Evolutionary conservation across 75 land plant genomes (phyloP), one percentile per base, ranked within the genome.

Genomic region (Pinus albicaulis): DNA sequence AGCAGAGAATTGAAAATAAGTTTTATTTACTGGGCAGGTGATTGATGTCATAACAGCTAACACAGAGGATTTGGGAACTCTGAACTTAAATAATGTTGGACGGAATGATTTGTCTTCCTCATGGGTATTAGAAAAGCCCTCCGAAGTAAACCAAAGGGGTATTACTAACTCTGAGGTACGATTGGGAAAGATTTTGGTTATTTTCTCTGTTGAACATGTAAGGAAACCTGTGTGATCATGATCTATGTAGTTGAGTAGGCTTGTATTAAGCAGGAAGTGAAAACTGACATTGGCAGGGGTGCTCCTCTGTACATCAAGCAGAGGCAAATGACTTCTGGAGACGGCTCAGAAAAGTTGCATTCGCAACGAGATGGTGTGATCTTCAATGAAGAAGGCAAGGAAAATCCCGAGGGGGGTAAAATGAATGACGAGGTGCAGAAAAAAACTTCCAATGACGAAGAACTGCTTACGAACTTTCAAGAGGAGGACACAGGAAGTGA

Each of bases 71-170:
- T 59, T 86, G 28, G 95, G 87, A 64, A 90, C 93, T 11, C 85
- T 88, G 73, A 94, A 91, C 80, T 86, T 94, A 71, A 96, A 94
- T 82, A 76, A 71, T 82, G 83, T 86, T 64, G 88, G 85, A 64
- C 89, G 87, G 58, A 85, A 85, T 52, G 85, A 85, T 74, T 78
- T 89, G 71, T 85, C 98, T 41, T 87, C 92, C 20, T 96, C 99
- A 52, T 96, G 94, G 98, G 90, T 89, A 72, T 62, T 83, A 74
- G 87, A 82, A 74, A 94, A 83, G 14, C 56, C 73, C 16, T 78
- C 79, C 60, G 78, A 72, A 74, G 5, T 79, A 53, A 68, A 31
- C 24, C 76, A 57, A 23, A 70, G 56, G 23, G 73, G 72, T 41
- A 20, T 48, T 3, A 78, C 77, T 71, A 19, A 23, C 22, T 34